A percentile compares a stretch with the other conserved stretches of the same genome.
phyloP scores from a whole-genome alignment of 2,329 filamentous ascomycete genomes.

The Pseudogymnoascus sp. region DNA sequence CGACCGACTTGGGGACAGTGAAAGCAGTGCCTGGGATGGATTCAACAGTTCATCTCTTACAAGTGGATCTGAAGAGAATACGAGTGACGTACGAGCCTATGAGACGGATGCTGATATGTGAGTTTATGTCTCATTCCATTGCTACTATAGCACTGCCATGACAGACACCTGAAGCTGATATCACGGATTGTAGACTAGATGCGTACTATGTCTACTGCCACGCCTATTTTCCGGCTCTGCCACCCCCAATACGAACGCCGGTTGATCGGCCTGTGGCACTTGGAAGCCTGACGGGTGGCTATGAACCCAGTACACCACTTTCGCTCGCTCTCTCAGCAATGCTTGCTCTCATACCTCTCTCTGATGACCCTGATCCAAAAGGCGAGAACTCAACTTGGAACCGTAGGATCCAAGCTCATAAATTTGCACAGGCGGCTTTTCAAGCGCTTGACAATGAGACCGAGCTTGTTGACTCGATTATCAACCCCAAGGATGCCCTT shows the following conservation, averaged over 20 bases:
- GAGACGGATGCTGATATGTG: conserved; percentile 23
- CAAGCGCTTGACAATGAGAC: conserved; percentile 41
- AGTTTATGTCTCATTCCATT: conserved; percentile 2
- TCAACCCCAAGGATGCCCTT: conserved; percentile 38
- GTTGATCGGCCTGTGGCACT: conserved; percentile 27
- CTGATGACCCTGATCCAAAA: conserved; percentile 24
- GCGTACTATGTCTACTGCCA: conserved; percentile 47
- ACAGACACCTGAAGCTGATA: not conserved
- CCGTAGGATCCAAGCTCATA: conserved; percentile 40
- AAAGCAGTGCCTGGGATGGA: conserved; percentile 5
- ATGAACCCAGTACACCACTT: conserved; percentile 36
- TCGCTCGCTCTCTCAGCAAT: conserved; percentile 40
- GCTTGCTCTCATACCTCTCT: conserved; percentile 39
- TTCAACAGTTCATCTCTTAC: conserved; percentile 14
- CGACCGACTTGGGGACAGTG: not conserved
- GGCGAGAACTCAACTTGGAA: conserved; percentile 34
- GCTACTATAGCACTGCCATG: not conserved
- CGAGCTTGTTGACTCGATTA: conserved; percentile 38
- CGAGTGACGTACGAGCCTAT: conserved; percentile 18
- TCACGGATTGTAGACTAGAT: conserved; percentile 30
- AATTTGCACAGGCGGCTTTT: conserved; percentile 39
- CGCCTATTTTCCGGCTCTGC: conserved; percentile 41
- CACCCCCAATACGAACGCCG: conserved; percentile 30
- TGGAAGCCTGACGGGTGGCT: conserved; percentile 28
- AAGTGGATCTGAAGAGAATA: conserved; percentile 12